phyloP scores from a whole-genome alignment of 2,329 filamentous ascomycete genomes.

The Diaporthe citri region DNA sequence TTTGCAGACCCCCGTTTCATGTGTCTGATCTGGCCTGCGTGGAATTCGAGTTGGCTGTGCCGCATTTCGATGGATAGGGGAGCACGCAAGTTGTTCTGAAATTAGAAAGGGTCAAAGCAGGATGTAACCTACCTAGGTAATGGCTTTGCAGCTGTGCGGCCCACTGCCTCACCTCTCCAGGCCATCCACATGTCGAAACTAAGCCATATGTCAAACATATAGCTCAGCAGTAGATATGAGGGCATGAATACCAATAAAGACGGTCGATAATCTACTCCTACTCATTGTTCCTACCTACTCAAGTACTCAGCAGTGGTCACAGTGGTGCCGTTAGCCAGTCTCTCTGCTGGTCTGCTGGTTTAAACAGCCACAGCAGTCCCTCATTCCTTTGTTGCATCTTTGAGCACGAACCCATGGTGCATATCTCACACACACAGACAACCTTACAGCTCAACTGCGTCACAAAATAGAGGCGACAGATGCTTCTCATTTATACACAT shows the following conservation, averaged over 20 bases:
- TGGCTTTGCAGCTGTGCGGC: background rate
- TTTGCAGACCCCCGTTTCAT: background rate
- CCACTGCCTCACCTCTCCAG: background rate
- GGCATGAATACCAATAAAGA: background rate
- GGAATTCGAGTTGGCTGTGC: background rate
- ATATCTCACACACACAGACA: background rate
- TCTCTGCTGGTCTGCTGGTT: background rate
- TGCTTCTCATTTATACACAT: background rate
- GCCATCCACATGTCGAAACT: too few species aligned
- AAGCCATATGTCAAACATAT: background rate
- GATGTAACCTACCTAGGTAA: background rate
- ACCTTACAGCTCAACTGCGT: background rate
- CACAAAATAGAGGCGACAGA: background rate
- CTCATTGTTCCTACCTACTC: too few species aligned
- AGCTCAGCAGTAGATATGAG: background rate
- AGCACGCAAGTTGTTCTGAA: background rate
- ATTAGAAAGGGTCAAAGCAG: conserved; percentile 15
- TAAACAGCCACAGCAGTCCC: background rate
- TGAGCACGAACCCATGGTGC: background rate
- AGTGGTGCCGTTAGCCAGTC: background rate
- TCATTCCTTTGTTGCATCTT: background rate
- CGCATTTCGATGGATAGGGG: background rate
- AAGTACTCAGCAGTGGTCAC: background rate
- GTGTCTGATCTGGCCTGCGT: background rate
- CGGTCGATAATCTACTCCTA: background rate